Conservation (phyloP, 306 rosid species). For the Leucaena leucocephala region DNA sequence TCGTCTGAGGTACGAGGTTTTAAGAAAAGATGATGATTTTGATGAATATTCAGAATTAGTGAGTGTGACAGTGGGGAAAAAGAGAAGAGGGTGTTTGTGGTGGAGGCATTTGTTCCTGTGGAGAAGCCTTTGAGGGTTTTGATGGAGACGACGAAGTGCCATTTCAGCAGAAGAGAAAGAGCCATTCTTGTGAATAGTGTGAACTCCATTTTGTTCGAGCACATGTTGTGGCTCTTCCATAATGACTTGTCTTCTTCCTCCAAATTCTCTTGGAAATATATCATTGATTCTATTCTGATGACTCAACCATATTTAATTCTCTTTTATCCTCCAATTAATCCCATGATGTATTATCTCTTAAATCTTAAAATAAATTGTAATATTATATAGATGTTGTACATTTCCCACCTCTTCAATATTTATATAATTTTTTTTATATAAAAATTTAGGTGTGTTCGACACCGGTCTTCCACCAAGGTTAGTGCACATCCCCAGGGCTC, state of each 20-base stretch:
- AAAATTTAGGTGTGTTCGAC: too few relatives aligned
- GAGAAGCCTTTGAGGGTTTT: neutral
- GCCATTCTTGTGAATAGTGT: neutral
- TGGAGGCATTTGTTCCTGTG: neutral
- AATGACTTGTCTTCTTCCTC: neutral
- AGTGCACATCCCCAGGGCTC: too few relatives aligned
- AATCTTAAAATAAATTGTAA: too few relatives aligned
- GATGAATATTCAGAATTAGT: neutral
- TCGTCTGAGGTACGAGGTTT: neutral
- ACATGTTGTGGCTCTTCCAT: conserved; percentile 7
- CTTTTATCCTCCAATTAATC: neutral
- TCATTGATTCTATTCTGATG: neutral
- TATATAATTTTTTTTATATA: too few relatives aligned
- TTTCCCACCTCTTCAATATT: too few relatives aligned
- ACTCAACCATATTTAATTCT: neutral
- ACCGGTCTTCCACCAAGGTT: too few relatives aligned
- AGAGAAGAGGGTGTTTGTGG: neutral
- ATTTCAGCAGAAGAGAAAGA: neutral
- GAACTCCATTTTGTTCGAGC: conserved; percentile 3
- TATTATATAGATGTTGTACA: too few relatives aligned
- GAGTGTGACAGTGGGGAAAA: neutral
- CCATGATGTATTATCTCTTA: too few relatives aligned
- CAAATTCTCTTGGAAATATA: neutral
- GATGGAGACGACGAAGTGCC: neutral
- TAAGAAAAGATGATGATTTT: neutral